Conservation (phyloP, 768 basidiomycete genomes). For the Tricholoma matsutake region DNA sequence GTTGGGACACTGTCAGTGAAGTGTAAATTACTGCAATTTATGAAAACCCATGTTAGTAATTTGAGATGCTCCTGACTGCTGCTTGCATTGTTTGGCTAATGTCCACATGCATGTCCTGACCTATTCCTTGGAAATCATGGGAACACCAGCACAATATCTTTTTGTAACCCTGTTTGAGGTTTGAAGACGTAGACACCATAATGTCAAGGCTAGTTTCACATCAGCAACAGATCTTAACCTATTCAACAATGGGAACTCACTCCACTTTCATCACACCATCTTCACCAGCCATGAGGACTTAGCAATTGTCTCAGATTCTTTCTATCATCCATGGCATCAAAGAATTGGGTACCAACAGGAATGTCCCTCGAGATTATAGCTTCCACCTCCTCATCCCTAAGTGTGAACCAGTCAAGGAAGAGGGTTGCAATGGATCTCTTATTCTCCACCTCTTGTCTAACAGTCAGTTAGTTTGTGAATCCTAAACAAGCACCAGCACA, state of each 20-base stretch:
- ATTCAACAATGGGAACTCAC: constrained; percentile 36
- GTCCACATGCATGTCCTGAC: too few species aligned
- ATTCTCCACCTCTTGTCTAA: constrained; percentile 65
- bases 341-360: too few species aligned
- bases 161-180: constrained; percentile 89
- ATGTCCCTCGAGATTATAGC: constrained; percentile 78
- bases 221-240: neutral
- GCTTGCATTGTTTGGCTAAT: too few species aligned
- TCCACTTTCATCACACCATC: constrained; percentile 75
- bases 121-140: too few species aligned
- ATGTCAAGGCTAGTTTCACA: constrained; percentile 68
- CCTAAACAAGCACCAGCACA: neutral
- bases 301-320: constrained; percentile 78
- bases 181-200: constrained; percentile 74
- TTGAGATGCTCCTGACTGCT: too few species aligned
- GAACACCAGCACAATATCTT: too few species aligned
- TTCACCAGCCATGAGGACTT: constrained; percentile 83
- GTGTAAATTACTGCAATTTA: too few species aligned
- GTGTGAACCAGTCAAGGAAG: constrained; percentile 85
- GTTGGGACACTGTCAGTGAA: too few species aligned
- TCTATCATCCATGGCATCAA: constrained; percentile 88
- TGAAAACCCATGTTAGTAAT: too few species aligned
- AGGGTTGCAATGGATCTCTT: constrained; percentile 70
- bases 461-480: neutral
- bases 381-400: constrained; percentile 67